Conservation (phyloP, 192 early-diverging fungal species). For the Oehlia diaphana region DNA sequence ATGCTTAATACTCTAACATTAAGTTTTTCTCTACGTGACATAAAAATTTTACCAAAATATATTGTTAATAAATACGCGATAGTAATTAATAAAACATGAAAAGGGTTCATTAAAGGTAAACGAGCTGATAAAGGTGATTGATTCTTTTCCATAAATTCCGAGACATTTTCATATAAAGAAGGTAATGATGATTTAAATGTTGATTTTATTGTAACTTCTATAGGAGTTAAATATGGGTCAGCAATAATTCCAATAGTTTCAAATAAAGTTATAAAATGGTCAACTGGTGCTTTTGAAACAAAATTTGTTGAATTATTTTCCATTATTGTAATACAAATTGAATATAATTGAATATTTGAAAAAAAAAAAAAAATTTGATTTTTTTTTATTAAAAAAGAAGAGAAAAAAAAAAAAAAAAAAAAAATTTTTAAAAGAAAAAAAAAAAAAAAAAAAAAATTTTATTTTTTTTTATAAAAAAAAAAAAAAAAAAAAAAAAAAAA, state of each 20-base stretch:
- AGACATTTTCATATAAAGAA: conserved; percentile 29
- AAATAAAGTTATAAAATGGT: conserved; percentile 14
- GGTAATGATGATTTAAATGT: conserved; percentile 19
- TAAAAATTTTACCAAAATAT: conserved; percentile 50
- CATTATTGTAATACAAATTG: not conserved
- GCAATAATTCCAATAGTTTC: not conserved
- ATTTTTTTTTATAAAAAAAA: too few relatives aligned
- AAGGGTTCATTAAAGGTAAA: conserved; percentile 66
- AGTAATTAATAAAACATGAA: conserved; percentile 55
- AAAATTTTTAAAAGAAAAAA: too few relatives aligned
- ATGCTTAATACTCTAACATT: conserved; percentile 50
- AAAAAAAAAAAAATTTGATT: too few relatives aligned
- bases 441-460: too few relatives aligned
- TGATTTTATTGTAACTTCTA: conserved; percentile 6
- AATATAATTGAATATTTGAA: too few relatives aligned
- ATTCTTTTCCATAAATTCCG: conserved; percentile 32
- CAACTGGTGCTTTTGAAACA: not conserved
- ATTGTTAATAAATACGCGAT: conserved; percentile 50
- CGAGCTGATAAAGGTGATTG: conserved; percentile 37
- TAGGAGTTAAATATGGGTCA: conserved; percentile 4
- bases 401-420: too few relatives aligned
- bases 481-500: too few relatives aligned
- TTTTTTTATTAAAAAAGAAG: too few relatives aligned
- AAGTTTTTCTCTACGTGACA: conserved; percentile 48
- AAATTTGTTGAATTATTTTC: not conserved